These are phyloP conservation scores for Thermomucor indicae-seudaticae DNA, from an alignment of 371 early-diverging fungal genomes.

Conservation along the genomic window DNA sequence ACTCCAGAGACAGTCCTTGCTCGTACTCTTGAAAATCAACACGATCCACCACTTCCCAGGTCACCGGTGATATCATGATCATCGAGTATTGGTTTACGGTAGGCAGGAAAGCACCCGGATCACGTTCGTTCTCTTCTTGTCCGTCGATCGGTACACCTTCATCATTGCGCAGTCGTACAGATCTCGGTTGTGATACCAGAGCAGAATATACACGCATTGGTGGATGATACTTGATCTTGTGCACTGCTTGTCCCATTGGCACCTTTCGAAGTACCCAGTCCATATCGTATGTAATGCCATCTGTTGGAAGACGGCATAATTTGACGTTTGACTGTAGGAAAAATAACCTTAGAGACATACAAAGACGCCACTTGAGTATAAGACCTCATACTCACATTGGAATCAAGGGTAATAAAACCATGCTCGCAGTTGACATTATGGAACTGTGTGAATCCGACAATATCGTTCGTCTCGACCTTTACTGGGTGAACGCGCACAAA, in stretches of 20 bases:
- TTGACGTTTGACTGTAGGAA: conserved; percentile 56
- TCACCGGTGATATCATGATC: conserved; percentile 89
- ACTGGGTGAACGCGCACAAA: conserved; percentile 80
- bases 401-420: conserved; percentile 75
- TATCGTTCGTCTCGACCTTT: conserved; percentile 52
- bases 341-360: too few species aligned
- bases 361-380: background rate
- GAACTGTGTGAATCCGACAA: conserved; percentile 75
- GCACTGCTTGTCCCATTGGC: conserved; percentile 68
- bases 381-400: conserved; percentile 27
- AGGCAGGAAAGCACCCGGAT: conserved; percentile 60
- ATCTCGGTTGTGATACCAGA: conserved; percentile 60
- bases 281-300: conserved; percentile 71
- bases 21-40: conserved; percentile 83
- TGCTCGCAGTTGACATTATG: conserved; percentile 78
- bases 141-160: conserved; percentile 54
- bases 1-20: conserved; percentile 74
- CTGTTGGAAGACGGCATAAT: conserved; percentile 68
- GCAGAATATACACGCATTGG: conserved; percentile 77
- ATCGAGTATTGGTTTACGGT: conserved; percentile 60
- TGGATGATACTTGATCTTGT: conserved; percentile 79
- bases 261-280: conserved; percentile 86
- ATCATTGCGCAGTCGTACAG: conserved; percentile 69
- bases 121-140: conserved; percentile 25
- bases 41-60: conserved; percentile 93